Evolutionary conservation across 2,329 filamentous ascomycete genomes (phyloP).

Genomic region (Aspergillus caelatus): DNA sequence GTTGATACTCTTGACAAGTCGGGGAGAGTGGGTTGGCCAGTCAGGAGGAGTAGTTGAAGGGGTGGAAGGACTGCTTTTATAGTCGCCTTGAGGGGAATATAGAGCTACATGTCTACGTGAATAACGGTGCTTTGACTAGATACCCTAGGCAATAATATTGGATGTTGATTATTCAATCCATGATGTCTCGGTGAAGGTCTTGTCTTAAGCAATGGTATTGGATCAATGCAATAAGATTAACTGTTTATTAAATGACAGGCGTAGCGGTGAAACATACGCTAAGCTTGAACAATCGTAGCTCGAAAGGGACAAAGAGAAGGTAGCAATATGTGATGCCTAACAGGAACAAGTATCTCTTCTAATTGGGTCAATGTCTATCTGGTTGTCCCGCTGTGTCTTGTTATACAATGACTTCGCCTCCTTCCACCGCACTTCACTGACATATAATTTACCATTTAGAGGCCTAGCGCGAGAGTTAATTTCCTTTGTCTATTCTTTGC

Average conservation of each 20-base stretch:
- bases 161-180: not conserved
- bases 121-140: not conserved
- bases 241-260: not conserved
- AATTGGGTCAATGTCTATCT: not conserved
- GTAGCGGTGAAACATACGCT: not conserved
- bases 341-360: not conserved
- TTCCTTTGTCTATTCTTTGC: not conserved
- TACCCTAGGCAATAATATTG: not conserved
- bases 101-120: not conserved
- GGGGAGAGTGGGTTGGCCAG: not conserved
- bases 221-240: not conserved
- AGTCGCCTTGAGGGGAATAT: not conserved
- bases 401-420: not conserved
- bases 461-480: not conserved
- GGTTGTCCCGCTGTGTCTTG: not conserved
- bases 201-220: not conserved
- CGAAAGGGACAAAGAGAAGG: not conserved
- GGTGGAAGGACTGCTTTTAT: not conserved
- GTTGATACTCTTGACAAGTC: not conserved
- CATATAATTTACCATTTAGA: not conserved
- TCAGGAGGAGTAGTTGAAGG: not conserved
- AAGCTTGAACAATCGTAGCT: not conserved
- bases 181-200: not conserved
- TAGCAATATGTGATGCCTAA: not conserved
- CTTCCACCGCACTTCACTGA: not conserved